Evolutionary conservation across 1,139 yeast species (phyloP).

Genomic region (Chernovozyma sophiae-reginae): DNA sequence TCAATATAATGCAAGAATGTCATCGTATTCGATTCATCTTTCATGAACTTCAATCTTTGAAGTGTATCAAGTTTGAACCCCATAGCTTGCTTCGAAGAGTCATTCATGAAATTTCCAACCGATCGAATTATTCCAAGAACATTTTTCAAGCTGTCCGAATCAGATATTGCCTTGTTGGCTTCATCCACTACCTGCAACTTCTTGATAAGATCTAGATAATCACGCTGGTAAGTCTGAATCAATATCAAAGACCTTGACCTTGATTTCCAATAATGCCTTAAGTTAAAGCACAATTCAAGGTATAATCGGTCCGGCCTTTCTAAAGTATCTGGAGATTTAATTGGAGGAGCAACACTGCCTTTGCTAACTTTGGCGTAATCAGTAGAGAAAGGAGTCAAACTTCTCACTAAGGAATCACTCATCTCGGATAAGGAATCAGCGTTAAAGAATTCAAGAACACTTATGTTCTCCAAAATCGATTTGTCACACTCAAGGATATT

Average conservation of each 20-base stretch:
- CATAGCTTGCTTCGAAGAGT: slow-evolving; percentile 67
- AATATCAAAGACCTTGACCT: slow-evolving; percentile 76
- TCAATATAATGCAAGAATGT: slow-evolving; percentile 88
- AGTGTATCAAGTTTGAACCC: slow-evolving; percentile 85
- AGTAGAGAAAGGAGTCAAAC: slow-evolving; percentile 67
- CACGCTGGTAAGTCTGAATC: slow-evolving; percentile 65
- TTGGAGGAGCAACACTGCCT: slow-evolving; percentile 8
- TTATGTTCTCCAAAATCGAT: slow-evolving; percentile 62
- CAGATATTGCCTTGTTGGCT: slow-evolving; percentile 58
- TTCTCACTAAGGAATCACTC: slow-evolving; percentile 61
- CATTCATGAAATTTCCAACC: slow-evolving; percentile 94
- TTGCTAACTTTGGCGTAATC: slow-evolving; percentile 36
- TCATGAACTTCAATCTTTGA: slow-evolving; percentile 79
- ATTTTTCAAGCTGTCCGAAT: slow-evolving; percentile 61
- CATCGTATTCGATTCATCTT: slow-evolving; percentile 73
- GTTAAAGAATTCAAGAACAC: slow-evolving; percentile 78
- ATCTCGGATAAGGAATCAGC: slow-evolving; percentile 69
- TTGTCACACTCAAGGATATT: slow-evolving; percentile 70
- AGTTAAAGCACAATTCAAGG: slow-evolving; percentile 71
- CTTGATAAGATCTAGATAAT: slow-evolving; percentile 61
- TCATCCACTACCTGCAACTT: slow-evolving; percentile 65
- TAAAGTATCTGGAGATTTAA: slow-evolving; percentile 52
- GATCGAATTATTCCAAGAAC: slow-evolving; percentile 74
- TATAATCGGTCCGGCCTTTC: slow-evolving; percentile 81
- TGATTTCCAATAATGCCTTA: slow-evolving; percentile 81